A percentile compares a stretch with the other conserved stretches of the same genome.
These are phyloP conservation scores for Aristolochia fimbriata DNA, from an alignment of 164 flowering plant species.

Conservation along the genomic window DNA sequence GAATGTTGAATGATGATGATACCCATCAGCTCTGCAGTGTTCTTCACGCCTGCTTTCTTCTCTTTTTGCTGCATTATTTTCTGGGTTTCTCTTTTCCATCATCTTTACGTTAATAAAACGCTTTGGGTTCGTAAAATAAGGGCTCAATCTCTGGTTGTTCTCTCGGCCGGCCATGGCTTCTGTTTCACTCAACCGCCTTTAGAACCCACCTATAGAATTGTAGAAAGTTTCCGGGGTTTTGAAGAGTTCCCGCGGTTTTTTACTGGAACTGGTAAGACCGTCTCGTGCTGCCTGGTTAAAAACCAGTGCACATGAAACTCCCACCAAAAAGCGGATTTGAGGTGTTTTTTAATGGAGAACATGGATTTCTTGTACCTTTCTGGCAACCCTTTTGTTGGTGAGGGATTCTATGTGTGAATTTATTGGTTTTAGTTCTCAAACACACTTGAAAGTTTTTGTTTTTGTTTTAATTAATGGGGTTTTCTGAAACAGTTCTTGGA, in stretches of 20 bases:
- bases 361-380: neutral
- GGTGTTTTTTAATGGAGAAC: neutral
- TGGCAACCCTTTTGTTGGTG: neutral
- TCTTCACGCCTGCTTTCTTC: neutral
- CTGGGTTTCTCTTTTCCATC: neutral
- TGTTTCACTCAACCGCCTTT: neutral
- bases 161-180: neutral
- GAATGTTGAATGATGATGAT: neutral
- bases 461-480: too few species aligned
- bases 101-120: too few species aligned
- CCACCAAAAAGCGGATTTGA: neutral
- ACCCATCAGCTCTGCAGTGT: neutral
- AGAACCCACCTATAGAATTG: neutral
- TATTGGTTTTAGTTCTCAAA: neutral
- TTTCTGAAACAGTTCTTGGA: too few species aligned
- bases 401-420: neutral
- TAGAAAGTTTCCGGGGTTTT: neutral
- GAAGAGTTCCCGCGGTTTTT: neutral
- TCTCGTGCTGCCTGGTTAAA: neutral
- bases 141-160: neutral
- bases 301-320: neutral
- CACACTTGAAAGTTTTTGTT: too few species aligned
- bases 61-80: neutral
- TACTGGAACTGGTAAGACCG: neutral
- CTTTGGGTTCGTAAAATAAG: too few species aligned